These are phyloP conservation scores for Blastobotrys apis DNA, from an alignment of 1,139 yeast species.

Conservation along the genomic window DNA sequence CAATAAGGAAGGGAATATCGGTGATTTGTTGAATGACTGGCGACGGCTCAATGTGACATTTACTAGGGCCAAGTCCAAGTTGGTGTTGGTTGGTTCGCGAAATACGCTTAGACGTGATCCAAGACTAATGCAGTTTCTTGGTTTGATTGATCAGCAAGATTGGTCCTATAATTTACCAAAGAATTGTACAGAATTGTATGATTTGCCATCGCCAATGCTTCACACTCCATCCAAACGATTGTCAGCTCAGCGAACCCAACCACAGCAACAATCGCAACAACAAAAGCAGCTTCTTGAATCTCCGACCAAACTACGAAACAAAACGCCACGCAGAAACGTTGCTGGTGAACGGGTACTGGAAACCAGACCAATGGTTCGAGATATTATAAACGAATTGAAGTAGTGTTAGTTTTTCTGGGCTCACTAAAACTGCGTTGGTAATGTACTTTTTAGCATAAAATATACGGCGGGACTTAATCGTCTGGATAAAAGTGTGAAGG, in stretches of 20 bases:
- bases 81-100: constrained; percentile 76
- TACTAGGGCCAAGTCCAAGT: constrained; percentile 82
- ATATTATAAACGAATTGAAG: constrained; percentile 12
- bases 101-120: constrained; percentile 54
- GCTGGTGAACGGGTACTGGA: constrained; percentile 7
- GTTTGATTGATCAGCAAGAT: constrained; percentile 50
- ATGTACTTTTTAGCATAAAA: no score
- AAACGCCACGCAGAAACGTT: not conserved
- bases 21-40: constrained; percentile 83
- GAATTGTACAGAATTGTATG: constrained; percentile 42
- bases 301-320: not conserved
- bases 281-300: not conserved
- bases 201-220: constrained; percentile 10
- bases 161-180: constrained; percentile 63
- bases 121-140: constrained; percentile 59
- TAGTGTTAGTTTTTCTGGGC: not conserved
- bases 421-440: no score
- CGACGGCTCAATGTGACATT: constrained; percentile 90
- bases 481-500: no score
- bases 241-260: not conserved
- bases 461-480: no score
- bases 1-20: constrained; percentile 61
- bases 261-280: not conserved
- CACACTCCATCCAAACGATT: not conserved
- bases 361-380: constrained; percentile 2